phyloP scores from a whole-genome alignment of 177 flowering plant species.

The Vitis hybrid region DNA sequence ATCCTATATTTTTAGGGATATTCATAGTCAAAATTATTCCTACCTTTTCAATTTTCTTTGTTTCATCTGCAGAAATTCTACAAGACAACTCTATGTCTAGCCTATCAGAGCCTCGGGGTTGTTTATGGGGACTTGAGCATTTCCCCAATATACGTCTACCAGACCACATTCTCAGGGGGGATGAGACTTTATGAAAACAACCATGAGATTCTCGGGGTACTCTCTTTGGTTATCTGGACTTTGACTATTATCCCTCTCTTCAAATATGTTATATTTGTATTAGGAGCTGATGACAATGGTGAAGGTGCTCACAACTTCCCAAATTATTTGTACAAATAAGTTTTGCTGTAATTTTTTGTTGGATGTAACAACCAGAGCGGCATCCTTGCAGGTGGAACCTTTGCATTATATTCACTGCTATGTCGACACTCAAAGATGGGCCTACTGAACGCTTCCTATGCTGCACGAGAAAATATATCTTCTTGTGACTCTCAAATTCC shows the following conservation, averaged over 20 bases:
- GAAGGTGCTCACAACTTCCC: conserved; percentile 29
- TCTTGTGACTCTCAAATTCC: no score
- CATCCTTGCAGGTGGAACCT: conserved; percentile 40
- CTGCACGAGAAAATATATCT: conserved; percentile 18
- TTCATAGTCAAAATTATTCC: no score
- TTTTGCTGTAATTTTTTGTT: no score
- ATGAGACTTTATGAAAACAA: conserved; percentile 23
- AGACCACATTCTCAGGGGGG: conserved; percentile 40
- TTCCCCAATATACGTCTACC: conserved; percentile 50
- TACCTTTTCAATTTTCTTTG: neutral
- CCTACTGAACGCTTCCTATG: conserved; percentile 17
- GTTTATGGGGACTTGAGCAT: conserved; percentile 57
- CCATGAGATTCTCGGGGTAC: conserved; percentile 42
- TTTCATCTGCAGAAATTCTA: conserved; percentile 26
- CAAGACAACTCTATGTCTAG: conserved; percentile 23
- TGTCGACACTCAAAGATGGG: conserved; percentile 44
- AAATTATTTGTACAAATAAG: no score
- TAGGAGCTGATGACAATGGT: conserved; percentile 49
- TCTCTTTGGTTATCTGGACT: conserved; percentile 48
- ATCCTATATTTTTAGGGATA: no score
- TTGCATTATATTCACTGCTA: conserved; percentile 49
- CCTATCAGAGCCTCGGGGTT: conserved; percentile 47
- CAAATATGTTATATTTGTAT: conserved; percentile 47
- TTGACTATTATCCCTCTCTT: conserved; percentile 45
- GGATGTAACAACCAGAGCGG: no score